These are phyloP conservation scores for Termitomyces titanicus DNA, from an alignment of 768 basidiomycete species.

Conservation along the genomic window DNA sequence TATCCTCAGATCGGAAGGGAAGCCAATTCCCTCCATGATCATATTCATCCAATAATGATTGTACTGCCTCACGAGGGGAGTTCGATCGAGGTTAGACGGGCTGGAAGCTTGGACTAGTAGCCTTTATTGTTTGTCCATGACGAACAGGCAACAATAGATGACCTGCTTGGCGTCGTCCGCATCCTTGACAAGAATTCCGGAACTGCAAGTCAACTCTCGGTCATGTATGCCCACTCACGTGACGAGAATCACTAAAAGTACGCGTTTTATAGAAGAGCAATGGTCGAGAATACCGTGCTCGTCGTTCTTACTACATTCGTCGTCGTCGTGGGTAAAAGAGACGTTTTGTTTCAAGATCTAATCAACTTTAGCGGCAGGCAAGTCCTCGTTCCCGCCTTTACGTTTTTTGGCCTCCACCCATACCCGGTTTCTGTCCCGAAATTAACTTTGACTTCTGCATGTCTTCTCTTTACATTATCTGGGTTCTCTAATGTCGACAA, in stretches of 20 bases:
- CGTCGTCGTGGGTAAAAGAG: not conserved
- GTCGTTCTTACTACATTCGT: not conserved
- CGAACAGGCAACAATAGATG: not conserved
- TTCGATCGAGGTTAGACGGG: too few relatives aligned
- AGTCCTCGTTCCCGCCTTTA: slow-evolving; percentile 13
- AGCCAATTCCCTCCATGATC: too few relatives aligned
- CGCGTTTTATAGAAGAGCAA: not conserved
- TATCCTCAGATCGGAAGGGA: not conserved
- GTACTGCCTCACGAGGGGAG: too few relatives aligned
- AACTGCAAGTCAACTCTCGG: not conserved
- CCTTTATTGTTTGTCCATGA: not conserved
- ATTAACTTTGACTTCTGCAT: slow-evolving; percentile 12
- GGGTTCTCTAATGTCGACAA: slow-evolving; percentile 11
- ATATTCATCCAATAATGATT: too few relatives aligned
- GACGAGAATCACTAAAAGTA: not conserved
- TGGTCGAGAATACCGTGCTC: not conserved
- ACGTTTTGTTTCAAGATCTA: slow-evolving; percentile 1
- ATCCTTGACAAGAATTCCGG: too few relatives aligned
- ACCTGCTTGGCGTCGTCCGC: not conserved
- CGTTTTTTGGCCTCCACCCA: not conserved
- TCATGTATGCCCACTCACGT: not conserved
- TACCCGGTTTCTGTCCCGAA: slow-evolving; percentile 2
- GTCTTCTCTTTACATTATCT: slow-evolving; percentile 12
- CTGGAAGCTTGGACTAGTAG: not conserved
- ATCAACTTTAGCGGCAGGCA: slow-evolving; percentile 3